Evolutionary conservation across 2,329 filamentous ascomycete genomes (phyloP).

Genomic region (Exophiala alcalophila): DNA sequence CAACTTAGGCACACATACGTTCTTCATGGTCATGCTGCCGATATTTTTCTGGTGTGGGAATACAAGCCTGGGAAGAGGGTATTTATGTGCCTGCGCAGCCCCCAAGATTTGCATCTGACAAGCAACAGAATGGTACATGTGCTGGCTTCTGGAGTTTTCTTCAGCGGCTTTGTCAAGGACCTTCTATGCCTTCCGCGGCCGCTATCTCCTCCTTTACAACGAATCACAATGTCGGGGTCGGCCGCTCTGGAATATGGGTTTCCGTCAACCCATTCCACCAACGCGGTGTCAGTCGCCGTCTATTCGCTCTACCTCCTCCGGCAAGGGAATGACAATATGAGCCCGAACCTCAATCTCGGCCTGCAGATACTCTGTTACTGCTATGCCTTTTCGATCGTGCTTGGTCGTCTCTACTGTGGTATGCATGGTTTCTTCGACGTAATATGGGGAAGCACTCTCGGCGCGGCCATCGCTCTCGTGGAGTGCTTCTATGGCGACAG

Average conservation of each 20-base stretch:
- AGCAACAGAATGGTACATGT: constrained; percentile 60
- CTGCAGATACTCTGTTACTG: constrained; percentile 72
- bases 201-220: constrained; percentile 82
- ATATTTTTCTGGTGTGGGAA: constrained; percentile 97
- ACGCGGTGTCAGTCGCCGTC: constrained; percentile 89
- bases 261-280: constrained; percentile 93
- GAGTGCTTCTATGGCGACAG: constrained; percentile 55
- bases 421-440: constrained; percentile 99
- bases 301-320: constrained; percentile 73
- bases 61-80: constrained; percentile 81
- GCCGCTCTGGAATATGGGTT: constrained; percentile 96
- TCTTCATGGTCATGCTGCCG: constrained; percentile 94
- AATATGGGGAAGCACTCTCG: constrained; percentile 72
- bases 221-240: constrained; percentile 96
- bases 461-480: constrained; percentile 59
- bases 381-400: constrained; percentile 83
- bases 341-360: constrained; percentile 56
- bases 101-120: constrained; percentile 13
- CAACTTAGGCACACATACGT: constrained; percentile 95
- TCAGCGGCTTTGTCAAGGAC: constrained; percentile 92
- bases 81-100: constrained; percentile 40
- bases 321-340: constrained; percentile 43
- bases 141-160: constrained; percentile 74
- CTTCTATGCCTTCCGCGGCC: constrained; percentile 88
- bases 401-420: constrained; percentile 91